These are phyloP conservation scores for Mortierella sp. DNA, from an alignment of 371 early-diverging fungal genomes.

Conservation along the genomic window DNA sequence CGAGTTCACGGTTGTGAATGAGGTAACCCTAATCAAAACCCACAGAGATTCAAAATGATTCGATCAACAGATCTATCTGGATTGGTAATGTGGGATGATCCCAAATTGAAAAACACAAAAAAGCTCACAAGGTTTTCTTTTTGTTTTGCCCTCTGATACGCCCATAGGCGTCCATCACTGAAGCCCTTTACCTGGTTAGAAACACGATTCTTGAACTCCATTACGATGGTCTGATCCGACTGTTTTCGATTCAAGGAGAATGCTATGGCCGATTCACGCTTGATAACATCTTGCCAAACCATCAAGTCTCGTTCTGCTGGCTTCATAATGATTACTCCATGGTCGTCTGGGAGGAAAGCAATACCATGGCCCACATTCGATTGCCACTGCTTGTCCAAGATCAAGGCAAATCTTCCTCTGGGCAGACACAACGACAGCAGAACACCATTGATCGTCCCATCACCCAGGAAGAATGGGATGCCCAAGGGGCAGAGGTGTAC, in stretches of 20 bases:
- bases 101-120: too few species aligned
- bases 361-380: constrained; percentile 54
- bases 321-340: constrained; percentile 52
- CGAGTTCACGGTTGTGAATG: constrained; percentile 36
- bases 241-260: constrained; percentile 49
- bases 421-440: not conserved
- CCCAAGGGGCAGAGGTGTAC: constrained; percentile 47
- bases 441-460: constrained; percentile 26
- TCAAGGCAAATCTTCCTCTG: not conserved
- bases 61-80: too few species aligned
- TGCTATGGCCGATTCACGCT: constrained; percentile 50
- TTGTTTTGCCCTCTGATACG: too few species aligned
- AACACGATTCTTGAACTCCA: constrained; percentile 51
- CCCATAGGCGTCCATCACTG: constrained; percentile 39
- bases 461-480: constrained; percentile 49
- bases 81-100: too few species aligned
- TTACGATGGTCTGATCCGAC: constrained; percentile 44
- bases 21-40: constrained; percentile 15
- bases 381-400: constrained; percentile 35
- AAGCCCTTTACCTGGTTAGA: constrained; percentile 42
- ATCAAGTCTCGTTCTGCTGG: constrained; percentile 53
- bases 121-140: too few species aligned
- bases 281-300: constrained; percentile 46
- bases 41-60: too few species aligned
- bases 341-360: constrained; percentile 52